Conservation (phyloP, 768 basidiomycete genomes). For the Guyanaporus albipodus region DNA sequence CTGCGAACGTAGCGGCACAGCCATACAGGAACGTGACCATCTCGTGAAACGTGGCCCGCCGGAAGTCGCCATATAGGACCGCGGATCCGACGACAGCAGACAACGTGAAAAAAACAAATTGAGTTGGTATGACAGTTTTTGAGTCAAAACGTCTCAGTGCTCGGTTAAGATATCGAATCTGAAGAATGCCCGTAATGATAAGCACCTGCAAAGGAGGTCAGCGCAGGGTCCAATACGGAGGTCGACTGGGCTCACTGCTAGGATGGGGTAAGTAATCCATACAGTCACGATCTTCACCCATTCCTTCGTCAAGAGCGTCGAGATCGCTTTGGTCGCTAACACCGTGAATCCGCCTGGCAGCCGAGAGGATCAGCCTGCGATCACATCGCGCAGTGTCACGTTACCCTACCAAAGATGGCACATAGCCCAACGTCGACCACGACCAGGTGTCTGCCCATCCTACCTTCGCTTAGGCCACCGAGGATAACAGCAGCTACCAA, state of each 20-base stretch:
- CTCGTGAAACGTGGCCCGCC: slow-evolving; percentile 73
- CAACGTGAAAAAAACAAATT: slow-evolving; percentile 93
- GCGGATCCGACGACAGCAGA: slow-evolving; percentile 92
- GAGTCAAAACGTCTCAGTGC: slow-evolving; percentile 92
- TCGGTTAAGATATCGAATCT: slow-evolving; percentile 79
- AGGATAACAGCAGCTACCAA: slow-evolving; percentile 53
- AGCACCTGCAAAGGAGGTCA: slow-evolving; percentile 49
- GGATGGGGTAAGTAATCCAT: slow-evolving; percentile 80
- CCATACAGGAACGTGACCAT: slow-evolving; percentile 84
- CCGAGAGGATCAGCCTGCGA: background rate
- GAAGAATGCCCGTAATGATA: slow-evolving; percentile 69
- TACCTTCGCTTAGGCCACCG: slow-evolving; percentile 60
- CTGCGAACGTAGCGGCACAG: slow-evolving; percentile 83
- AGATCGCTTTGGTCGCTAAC: slow-evolving; percentile 87
- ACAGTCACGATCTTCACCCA: slow-evolving; percentile 73
- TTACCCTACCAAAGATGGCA: slow-evolving; percentile 67
- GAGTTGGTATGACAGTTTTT: slow-evolving; percentile 91
- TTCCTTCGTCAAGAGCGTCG: slow-evolving; percentile 75
- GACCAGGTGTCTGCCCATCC: slow-evolving; percentile 61
- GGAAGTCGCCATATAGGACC: slow-evolving; percentile 92
- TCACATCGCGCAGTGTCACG: background rate
- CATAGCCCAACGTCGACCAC: slow-evolving; percentile 86
- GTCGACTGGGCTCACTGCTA: slow-evolving; percentile 48
- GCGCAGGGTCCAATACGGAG: background rate
- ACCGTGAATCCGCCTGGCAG: slow-evolving; percentile 96